These are phyloP conservation scores for Raffaelea arxii DNA, from an alignment of 2,329 filamentous ascomycete species.

Conservation along the genomic window DNA sequence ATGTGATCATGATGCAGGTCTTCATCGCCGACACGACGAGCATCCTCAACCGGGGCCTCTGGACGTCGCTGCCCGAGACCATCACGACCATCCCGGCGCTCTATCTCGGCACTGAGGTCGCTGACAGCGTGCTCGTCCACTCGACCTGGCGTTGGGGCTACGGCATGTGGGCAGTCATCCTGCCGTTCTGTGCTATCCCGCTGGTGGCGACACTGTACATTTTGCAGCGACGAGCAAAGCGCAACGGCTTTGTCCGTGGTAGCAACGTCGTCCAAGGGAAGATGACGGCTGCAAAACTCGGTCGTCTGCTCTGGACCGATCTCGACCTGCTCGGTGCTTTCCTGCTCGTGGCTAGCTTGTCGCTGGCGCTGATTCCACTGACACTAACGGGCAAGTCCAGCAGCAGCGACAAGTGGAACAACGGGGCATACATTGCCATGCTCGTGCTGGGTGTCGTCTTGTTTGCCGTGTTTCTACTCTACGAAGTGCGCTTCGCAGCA, in stretches of 20 bases:
- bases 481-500: slow-evolving; percentile 26
- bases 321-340: slow-evolving; percentile 24
- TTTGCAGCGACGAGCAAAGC: slow-evolving; percentile 4
- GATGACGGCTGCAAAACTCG: background rate
- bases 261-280: slow-evolving; percentile 5
- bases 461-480: slow-evolving; percentile 2
- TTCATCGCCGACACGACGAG: slow-evolving; percentile 44
- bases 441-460: slow-evolving; percentile 18
- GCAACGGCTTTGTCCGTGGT: slow-evolving; percentile 6
- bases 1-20: background rate
- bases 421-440: slow-evolving; percentile 25
- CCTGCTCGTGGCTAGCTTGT: slow-evolving; percentile 10
- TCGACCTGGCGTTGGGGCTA: slow-evolving; percentile 53
- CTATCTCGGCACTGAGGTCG: slow-evolving; percentile 24
- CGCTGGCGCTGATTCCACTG: slow-evolving; percentile 10
- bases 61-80: slow-evolving; percentile 47
- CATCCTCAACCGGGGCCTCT: slow-evolving; percentile 49
- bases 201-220: slow-evolving; percentile 30
- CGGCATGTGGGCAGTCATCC: slow-evolving; percentile 54
- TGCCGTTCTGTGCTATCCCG: slow-evolving; percentile 43
- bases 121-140: slow-evolving; percentile 34
- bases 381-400: slow-evolving; percentile 27
- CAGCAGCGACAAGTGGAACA: slow-evolving; percentile 19
- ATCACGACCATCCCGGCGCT: slow-evolving; percentile 22
- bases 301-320: slow-evolving; percentile 5